Base-by-base conservation (phyloP, 2,329 filamentous ascomycete species). In the Trichoderma endophyticum region DNA sequence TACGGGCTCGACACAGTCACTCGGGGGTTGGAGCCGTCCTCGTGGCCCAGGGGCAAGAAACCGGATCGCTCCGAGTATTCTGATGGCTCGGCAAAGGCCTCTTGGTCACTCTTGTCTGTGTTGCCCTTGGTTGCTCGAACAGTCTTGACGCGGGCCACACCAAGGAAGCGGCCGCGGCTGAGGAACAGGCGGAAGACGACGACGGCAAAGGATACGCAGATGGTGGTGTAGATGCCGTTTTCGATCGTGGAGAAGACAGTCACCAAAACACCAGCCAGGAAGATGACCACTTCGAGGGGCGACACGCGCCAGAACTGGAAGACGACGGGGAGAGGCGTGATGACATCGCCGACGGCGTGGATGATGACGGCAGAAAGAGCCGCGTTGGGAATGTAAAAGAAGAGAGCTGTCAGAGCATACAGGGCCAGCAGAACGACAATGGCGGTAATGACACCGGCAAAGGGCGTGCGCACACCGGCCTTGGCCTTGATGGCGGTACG, bases 401-500 rank as follows among this genome's bases (percentile, higher is more conserved):
- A 97, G 72, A 97, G 89, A 0, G 91, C 88, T 0, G 94, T 90
- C 30, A 97, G 85, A 21, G 92, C 93, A 77, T 97, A 97, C 72
- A 96, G 91, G 21, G 94, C 93, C 12, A 97, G 85, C 2, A 97
- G 85, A 9, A 97, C 94, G 12, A 97, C 89, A 24, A 93, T 73
- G 1, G 92, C 94, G 12, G 94, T 97, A 73, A 97, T 93, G 61
- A 95, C 88, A 85, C 94, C 94, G 39, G 93, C 94, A 71, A 97
- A 89, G 1, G 94, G 94, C 5, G 93, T 97, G 56, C 94, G 90
- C 2, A 97, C 94, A 79, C 94, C 94, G 68, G 94, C 93, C 83
- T 97, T 97, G n/a, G 94, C 93, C 82, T 97, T 97, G 84, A 97
- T 97, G 65, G 94, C 94, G 26, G 94, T 97, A 73, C 94, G 90